Conservation (phyloP, 2,329 filamentous ascomycete species). For the Alternaria ethzedia region DNA sequence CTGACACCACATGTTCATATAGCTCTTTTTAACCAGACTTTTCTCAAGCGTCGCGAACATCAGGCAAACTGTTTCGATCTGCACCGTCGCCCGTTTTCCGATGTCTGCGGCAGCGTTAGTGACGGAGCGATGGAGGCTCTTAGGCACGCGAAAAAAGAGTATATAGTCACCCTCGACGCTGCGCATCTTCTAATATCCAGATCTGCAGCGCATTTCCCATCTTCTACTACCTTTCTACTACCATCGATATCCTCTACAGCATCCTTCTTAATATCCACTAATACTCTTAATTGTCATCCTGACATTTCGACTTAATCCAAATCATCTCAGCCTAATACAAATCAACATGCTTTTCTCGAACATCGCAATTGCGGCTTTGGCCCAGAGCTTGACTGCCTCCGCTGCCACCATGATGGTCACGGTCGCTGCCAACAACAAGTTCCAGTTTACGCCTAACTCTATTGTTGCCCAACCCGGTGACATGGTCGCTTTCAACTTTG, state of each 20-base stretch:
- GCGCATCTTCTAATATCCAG: background rate
- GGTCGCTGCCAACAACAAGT: slow-evolving; percentile 40
- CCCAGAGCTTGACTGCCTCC: slow-evolving; percentile 33
- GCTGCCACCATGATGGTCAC: slow-evolving; percentile 40
- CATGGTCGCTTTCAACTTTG: slow-evolving; percentile 37
- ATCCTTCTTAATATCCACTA: background rate
- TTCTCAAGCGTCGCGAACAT: background rate
- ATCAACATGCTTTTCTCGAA: slow-evolving; percentile 32
- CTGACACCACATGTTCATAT: background rate
- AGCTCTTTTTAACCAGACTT: background rate
- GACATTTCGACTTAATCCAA: background rate
- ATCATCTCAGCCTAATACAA: background rate
- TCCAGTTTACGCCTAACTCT: slow-evolving; percentile 36
- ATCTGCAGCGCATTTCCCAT: slow-evolving; percentile 12
- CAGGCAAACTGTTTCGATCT: slow-evolving; percentile 1
- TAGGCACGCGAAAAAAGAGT: background rate
- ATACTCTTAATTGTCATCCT: background rate
- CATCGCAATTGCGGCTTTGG: slow-evolving; percentile 26
- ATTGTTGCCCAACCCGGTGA: slow-evolving; percentile 36
- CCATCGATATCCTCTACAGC: background rate
- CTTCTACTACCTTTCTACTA: background rate
- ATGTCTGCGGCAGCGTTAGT: background rate
- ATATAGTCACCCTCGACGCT: slow-evolving; percentile 1
- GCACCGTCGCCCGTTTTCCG: slow-evolving; percentile 2
- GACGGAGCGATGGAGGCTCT: background rate